phyloP scores from a whole-genome alignment of 139 green algal genomes.

The Micractinium sp. region DNA sequence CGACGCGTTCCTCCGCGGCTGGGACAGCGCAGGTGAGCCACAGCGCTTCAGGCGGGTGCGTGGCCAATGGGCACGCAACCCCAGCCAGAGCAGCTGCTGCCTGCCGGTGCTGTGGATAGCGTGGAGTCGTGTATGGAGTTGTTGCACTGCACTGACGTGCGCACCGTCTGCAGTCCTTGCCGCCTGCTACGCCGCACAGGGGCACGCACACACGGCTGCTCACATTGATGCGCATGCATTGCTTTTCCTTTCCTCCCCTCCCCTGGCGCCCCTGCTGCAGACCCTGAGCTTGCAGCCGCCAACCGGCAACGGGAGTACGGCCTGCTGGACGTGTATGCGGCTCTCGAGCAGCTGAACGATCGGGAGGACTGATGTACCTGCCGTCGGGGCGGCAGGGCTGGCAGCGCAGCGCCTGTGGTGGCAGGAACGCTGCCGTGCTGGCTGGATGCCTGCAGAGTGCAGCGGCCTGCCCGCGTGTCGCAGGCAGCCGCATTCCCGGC shows the following conservation, averaged over 20 bases:
- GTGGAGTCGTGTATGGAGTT: no score
- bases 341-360: slow-evolving; percentile 24
- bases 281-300: slow-evolving; percentile 2
- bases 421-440: no score
- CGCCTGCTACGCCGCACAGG: not conserved
- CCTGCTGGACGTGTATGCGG: not conserved
- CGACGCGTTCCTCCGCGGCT: not conserved
- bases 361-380: slow-evolving; percentile 16
- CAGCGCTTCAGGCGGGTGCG: no score
- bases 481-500: no score
- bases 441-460: no score
- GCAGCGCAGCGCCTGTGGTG: no score
- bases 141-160: no score
- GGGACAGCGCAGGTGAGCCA: not conserved
- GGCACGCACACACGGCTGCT: no score
- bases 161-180: no score
- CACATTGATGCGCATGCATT: no score
- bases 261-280: not conserved
- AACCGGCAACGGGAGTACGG: slow-evolving; percentile 9
- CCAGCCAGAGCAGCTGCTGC: not conserved
- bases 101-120: not conserved
- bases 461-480: no score
- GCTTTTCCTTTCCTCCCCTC: not conserved
- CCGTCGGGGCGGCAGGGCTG: no score
- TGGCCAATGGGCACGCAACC: not conserved